These are phyloP conservation scores for Ensete ventricosum DNA, from an alignment of 176 grass and related monocot species.

Conservation along the genomic window DNA sequence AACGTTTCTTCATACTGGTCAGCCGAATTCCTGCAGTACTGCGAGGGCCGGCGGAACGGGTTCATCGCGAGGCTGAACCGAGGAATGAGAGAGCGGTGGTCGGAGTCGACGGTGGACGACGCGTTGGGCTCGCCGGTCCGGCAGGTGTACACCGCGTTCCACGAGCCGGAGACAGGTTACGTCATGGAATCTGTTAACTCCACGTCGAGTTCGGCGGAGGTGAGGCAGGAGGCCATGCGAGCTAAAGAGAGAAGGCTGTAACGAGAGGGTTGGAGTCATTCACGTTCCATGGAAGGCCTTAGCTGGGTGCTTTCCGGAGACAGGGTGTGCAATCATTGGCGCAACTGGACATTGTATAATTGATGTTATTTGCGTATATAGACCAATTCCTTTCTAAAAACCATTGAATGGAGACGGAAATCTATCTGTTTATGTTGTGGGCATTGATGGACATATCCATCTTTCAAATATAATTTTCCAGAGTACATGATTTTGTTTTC, in stretches of 20 bases:
- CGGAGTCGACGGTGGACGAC: background rate
- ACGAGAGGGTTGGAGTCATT: no score
- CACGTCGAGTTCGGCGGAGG: background rate
- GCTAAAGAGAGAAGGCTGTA: background rate
- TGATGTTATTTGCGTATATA: no score
- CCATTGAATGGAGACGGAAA: no score
- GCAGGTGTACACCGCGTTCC: background rate
- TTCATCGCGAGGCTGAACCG: conserved; percentile 16
- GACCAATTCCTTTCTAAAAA: no score
- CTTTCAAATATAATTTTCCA: no score
- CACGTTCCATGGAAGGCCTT: no score
- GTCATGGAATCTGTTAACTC: background rate
- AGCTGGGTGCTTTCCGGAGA: background rate
- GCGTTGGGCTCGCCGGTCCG: conserved; percentile 3
- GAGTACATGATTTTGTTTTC: no score
- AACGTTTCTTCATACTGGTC: background rate
- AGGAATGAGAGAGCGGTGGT: background rate
- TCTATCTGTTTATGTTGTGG: no score
- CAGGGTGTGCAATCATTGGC: background rate
- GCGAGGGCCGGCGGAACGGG: background rate
- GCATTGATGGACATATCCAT: no score
- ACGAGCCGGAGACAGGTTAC: background rate
- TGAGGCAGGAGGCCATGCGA: background rate
- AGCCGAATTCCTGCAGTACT: conserved; percentile 2
- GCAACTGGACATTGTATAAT: background rate